phyloP scores from a whole-genome alignment of 2,329 filamentous ascomycete species.

The Diplodia scrobiculata region DNA sequence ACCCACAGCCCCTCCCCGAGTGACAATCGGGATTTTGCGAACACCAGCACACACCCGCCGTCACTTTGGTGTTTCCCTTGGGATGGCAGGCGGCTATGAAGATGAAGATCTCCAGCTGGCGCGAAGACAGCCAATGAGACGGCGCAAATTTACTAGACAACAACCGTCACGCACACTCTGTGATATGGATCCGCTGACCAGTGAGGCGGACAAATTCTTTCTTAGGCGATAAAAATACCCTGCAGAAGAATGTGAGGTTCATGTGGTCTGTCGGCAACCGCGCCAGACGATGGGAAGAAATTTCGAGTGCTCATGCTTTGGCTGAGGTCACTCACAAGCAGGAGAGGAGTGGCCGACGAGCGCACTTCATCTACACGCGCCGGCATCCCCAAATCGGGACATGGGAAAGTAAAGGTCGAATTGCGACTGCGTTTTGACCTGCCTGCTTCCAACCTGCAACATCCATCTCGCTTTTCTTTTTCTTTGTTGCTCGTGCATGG shows the following conservation, averaged over 20 bases:
- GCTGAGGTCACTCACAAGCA: background rate
- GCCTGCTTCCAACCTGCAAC: background rate
- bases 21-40: background rate
- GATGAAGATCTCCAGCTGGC: constrained; percentile 23
- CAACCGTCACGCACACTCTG: constrained; percentile 15
- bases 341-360: background rate
- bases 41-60: background rate
- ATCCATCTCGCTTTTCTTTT: background rate
- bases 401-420: background rate
- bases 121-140: constrained; percentile 18
- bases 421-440: background rate
- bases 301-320: background rate
- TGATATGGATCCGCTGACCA: constrained; percentile 20
- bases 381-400: background rate
- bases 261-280: constrained; percentile 1
- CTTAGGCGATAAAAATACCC: constrained; percentile 3
- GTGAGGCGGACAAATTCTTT: background rate
- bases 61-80: background rate
- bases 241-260: background rate
- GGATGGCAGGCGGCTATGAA: constrained; percentile 13
- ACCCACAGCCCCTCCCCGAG: background rate
- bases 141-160: background rate
- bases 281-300: background rate
- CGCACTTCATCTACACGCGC: background rate
- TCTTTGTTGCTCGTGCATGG: background rate